phyloP scores from a whole-genome alignment of 1,284 basidiomycete genomes.

The Pyrrhoderma noxium region DNA sequence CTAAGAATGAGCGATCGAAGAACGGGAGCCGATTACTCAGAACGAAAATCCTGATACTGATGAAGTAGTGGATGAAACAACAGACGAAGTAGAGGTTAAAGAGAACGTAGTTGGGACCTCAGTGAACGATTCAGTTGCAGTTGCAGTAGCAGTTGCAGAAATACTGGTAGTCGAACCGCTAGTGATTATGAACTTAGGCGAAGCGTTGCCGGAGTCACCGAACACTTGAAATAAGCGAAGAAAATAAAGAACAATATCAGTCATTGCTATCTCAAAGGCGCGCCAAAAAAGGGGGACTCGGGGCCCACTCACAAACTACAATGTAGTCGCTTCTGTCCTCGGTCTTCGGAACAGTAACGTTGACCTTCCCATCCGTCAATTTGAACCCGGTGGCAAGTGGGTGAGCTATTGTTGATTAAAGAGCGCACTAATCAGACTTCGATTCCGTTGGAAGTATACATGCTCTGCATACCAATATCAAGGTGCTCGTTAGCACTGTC shows the following conservation, averaged over 20 bases:
- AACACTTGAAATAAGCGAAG: conserved; percentile 24
- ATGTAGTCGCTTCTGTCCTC: conserved; percentile 35
- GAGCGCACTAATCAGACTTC: not conserved
- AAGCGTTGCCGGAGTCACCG: conserved; percentile 31
- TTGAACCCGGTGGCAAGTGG: conserved; percentile 53
- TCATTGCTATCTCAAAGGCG: not conserved
- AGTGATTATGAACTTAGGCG: conserved; percentile 27
- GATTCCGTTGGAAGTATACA: not conserved
- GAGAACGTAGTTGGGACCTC: not conserved
- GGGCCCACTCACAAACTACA: conserved; percentile 39
- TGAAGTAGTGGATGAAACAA: not conserved
- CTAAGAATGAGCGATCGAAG: too few relatives aligned
- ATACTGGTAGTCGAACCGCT: not conserved
- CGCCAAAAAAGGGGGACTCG: not conserved
- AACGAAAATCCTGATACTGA: not conserved
- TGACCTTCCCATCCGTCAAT: conserved; percentile 41
- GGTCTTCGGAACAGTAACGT: conserved; percentile 53
- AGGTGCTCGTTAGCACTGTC: conserved; percentile 11
- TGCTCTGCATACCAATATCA: conserved; percentile 10
- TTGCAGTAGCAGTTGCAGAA: not conserved
- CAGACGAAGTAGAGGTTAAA: not conserved
- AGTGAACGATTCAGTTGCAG: not conserved
- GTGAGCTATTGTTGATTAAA: conserved; percentile 4
- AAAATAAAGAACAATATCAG: not conserved
- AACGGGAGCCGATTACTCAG: not conserved